Evolutionary conservation across 352 stramenopile species (phyloP), one percentile per base, ranked within the genome.

Genomic region (Phytophthora macrochlamydospora): DNA sequence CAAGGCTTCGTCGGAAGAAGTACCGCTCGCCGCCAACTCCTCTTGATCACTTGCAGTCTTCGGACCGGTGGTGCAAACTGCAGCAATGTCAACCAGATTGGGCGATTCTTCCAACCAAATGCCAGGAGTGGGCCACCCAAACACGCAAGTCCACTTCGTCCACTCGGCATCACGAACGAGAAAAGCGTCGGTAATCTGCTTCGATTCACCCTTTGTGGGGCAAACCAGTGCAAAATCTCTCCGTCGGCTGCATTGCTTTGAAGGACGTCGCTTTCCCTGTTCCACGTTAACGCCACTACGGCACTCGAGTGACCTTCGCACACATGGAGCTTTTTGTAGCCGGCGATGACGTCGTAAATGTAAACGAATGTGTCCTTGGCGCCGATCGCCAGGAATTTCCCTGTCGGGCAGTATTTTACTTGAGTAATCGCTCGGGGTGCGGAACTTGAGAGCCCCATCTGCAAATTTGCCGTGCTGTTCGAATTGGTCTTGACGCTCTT

Each of bases 201-300:
- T 90, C 18, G 72, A 71, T 32, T 61, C 72, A 6, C 67, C 69
- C 31, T 71, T 76, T 0, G 63, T 58, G 69, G 51, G 18, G 72
- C 32, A 11, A 76, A 64, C 84, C 84, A 92, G 53, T 87, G 76
- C 7, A 91, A 51, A 40, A 91, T 72, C 35, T 92, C 84, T 5
- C 84, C 78, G 53, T 92, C 81, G 5, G 74, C 69, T 12, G 84
- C 76, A 56, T 97, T 98, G 54, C 75, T 93, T 49, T 91, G 80
- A 2, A 98, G 46, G 31, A 95, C 88, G 33, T 87, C 81, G 3
- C 79, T 76, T 11, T 97, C 88, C 7, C 40, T 70, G 44, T 79
- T 97, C 77, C 95, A 98, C 37, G 97, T 96, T 38, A 98, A 73
- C 62, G 96, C 83, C 1, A 75, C 78, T 42, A 97, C 74, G 45